These are phyloP conservation scores for Botrytis hyacinthi DNA, from an alignment of 2,329 filamentous ascomycete species.

Conservation along the genomic window DNA sequence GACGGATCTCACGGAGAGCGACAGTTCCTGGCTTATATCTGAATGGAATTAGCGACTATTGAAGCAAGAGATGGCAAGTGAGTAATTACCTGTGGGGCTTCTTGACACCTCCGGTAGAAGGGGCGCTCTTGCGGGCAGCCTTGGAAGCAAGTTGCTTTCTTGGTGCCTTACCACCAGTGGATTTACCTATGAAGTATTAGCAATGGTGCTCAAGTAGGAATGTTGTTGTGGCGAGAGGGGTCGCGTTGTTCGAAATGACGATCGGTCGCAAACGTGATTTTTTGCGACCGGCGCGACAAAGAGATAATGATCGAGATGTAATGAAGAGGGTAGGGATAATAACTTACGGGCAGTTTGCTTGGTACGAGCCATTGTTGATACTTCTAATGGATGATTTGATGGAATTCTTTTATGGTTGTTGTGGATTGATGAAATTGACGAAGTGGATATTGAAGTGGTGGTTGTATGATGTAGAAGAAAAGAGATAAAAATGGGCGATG, in stretches of 20 bases:
- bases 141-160: constrained; percentile 98
- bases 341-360: constrained; percentile 35
- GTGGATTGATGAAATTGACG: constrained; percentile 26
- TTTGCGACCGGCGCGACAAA: constrained; percentile 32
- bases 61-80: background rate
- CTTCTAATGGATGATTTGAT: constrained; percentile 17
- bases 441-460: constrained; percentile 20
- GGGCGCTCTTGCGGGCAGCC: constrained; percentile 96
- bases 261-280: constrained; percentile 25
- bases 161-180: constrained; percentile 74
- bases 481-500: constrained; percentile 35
- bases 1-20: constrained; percentile 96
- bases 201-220: constrained; percentile 22
- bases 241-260: constrained; percentile 22
- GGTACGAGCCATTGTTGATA: constrained; percentile 42
- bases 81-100: constrained; percentile 17
- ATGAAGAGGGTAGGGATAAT: background rate
- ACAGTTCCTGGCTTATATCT: constrained; percentile 89
- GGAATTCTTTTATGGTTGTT: constrained; percentile 24
- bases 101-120: constrained; percentile 65
- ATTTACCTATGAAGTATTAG: constrained; percentile 53
- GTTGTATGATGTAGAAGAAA: constrained; percentile 38
- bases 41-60: constrained; percentile 44
- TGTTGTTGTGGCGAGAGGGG: constrained; percentile 8
- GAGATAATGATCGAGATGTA: background rate